Conservation (phyloP, 2,329 filamentous ascomycete species). For the Claviceps cyperi region DNA sequence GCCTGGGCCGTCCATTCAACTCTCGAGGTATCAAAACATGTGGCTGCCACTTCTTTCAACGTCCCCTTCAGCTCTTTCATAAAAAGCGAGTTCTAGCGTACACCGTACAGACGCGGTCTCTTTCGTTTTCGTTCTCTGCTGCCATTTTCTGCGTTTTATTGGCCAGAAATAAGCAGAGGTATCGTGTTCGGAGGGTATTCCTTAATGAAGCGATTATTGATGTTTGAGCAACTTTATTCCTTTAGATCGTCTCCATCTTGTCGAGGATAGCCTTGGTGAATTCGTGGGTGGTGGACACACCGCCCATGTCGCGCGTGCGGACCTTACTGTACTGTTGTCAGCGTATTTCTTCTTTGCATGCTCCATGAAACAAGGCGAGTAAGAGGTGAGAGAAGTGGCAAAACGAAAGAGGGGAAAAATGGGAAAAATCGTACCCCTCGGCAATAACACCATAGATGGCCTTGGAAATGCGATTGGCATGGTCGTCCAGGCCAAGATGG, state of each 20-base stretch:
- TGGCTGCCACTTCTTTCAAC: not conserved
- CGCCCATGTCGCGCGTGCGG: conserved; percentile 93
- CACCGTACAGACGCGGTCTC: not conserved
- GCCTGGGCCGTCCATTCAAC: not conserved
- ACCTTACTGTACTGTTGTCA: conserved; percentile 49
- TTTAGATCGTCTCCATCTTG: conserved; percentile 76
- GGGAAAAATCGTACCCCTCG: conserved; percentile 50
- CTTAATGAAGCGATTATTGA: not conserved
- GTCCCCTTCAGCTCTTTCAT: not conserved
- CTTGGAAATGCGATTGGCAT: conserved; percentile 96
- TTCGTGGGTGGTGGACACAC: conserved; percentile 75
- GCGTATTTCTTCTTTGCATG: conserved; percentile 9
- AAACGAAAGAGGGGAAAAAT: not conserved
- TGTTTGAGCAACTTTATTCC: not conserved
- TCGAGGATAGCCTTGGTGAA: conserved; percentile 90
- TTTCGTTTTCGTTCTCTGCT: not conserved
- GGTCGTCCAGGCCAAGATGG: conserved; percentile 92
- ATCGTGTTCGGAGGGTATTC: not conserved
- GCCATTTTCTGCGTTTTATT: not conserved
- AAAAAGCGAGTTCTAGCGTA: not conserved
- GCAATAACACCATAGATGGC: conserved; percentile 65
- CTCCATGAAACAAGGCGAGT: not conserved
- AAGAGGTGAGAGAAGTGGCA: not conserved
- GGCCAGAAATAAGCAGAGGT: not conserved
- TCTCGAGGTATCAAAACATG: conserved; percentile 4